Percentiles rank a stretch among this genome's conserved stretches.
Conservation (phyloP, 495 filamentous ascomycete genomes). For the Podospora pseudocomata region DNA sequence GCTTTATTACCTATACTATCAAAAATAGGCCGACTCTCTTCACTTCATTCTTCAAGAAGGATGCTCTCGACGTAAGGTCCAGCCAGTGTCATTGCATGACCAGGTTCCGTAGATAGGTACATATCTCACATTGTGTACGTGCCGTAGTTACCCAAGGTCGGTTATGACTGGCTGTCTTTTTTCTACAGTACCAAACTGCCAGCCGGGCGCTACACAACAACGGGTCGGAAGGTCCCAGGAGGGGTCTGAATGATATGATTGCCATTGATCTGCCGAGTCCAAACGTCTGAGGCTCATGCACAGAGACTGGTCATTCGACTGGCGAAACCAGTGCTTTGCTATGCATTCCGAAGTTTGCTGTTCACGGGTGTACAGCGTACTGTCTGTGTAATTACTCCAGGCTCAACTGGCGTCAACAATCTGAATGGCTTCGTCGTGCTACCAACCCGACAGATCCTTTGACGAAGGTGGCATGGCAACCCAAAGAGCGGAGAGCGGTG, state of each 20-base stretch:
- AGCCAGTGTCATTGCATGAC: neutral
- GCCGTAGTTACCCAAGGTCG: conserved; percentile 15
- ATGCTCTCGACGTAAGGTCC: neutral
- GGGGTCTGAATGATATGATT: conserved; percentile 27
- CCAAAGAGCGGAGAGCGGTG: conserved; percentile 12
- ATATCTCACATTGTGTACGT: conserved; percentile 4
- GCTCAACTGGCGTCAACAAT: conserved; percentile 4
- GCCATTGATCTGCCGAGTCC: conserved; percentile 33
- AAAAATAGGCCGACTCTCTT: neutral
- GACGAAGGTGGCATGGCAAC: conserved; percentile 1
- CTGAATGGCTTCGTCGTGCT: neutral
- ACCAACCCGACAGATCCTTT: conserved; percentile 6
- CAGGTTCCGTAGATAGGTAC: conserved; percentile 13
- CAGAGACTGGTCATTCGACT: conserved; percentile 1
- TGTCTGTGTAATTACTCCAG: conserved; percentile 1
- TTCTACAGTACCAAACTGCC: conserved; percentile 9
- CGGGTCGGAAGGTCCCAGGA: conserved; percentile 12
- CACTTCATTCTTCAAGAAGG: neutral
- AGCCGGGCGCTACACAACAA: conserved; percentile 13
- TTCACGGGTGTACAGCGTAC: neutral
- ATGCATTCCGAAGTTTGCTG: conserved; percentile 8
- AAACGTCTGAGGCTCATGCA: conserved; percentile 31
- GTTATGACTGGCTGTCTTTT: neutral
- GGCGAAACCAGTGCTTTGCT: conserved; percentile 8
- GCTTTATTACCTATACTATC: neutral